Percentiles rank a stretch among this genome's conserved stretches.
phyloP scores from a whole-genome alignment of 768 basidiomycete species.

The Hirschioporus abietinus region DNA sequence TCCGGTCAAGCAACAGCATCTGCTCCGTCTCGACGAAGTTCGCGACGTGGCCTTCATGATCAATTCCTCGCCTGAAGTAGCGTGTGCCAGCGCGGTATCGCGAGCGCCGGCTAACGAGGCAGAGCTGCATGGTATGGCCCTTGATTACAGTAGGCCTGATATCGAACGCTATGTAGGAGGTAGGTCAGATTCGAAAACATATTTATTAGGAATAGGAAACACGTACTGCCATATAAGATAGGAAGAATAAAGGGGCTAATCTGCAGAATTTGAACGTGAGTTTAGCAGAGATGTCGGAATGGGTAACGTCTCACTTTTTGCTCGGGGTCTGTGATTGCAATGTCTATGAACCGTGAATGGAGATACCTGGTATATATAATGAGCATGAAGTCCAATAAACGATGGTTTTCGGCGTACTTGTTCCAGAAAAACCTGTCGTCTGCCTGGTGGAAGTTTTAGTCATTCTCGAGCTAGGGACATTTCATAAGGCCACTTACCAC shows the following conservation, averaged over 20 bases:
- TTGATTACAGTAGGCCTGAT: conserved; percentile 71
- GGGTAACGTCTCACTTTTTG: conserved; percentile 53
- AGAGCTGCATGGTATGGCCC: conserved; percentile 73
- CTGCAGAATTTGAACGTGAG: conserved; percentile 35
- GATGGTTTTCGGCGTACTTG: conserved; percentile 36
- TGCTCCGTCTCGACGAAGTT: conserved; percentile 99
- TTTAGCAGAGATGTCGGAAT: background rate
- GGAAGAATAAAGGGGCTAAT: conserved; percentile 87
- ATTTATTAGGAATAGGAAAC: background rate
- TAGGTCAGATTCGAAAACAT: conserved; percentile 6
- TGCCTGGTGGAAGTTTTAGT: conserved; percentile 40
- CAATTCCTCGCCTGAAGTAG: conserved; percentile 93
- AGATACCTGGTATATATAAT: conserved; percentile 3
- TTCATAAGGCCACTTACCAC: conserved; percentile 43
- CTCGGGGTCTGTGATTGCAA: conserved; percentile 41
- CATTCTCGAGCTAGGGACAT: background rate
- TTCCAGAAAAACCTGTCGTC: conserved; percentile 99
- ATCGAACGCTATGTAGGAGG: conserved; percentile 65
- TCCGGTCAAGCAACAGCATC: conserved; percentile 68
- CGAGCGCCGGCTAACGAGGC: conserved; percentile 89
- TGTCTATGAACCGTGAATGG: conserved; percentile 58
- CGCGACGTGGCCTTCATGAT: conserved; percentile 82
- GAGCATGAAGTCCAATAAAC: conserved; percentile 9
- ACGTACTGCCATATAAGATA: conserved; percentile 90
- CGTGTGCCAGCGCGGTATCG: conserved; percentile 94